These are phyloP conservation scores for Microsporum audouinii DNA, from an alignment of 2,329 filamentous ascomycete genomes.

Conservation along the genomic window DNA sequence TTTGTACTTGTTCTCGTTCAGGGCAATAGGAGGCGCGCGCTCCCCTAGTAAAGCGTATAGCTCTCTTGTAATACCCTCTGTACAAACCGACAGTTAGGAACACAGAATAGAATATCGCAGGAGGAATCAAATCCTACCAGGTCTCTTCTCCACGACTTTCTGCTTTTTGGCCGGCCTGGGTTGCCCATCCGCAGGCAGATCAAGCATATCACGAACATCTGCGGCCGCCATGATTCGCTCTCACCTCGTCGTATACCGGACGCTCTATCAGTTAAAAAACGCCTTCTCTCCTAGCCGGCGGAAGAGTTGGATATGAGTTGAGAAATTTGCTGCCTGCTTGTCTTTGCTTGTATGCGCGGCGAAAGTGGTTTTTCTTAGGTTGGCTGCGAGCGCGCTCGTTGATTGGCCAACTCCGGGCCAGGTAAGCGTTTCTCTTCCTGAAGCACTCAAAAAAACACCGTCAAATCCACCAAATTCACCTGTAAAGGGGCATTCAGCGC, in stretches of 20 bases:
- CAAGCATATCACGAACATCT: conserved; percentile 81
- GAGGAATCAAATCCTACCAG: conserved; percentile 32
- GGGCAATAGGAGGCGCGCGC: conserved; percentile 41
- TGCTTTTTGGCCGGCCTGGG: conserved; percentile 61
- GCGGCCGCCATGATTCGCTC: conserved; percentile 43
- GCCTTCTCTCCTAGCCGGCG: neutral
- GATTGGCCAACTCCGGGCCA: conserved; percentile 7
- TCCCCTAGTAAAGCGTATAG: conserved; percentile 42
- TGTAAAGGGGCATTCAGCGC: neutral
- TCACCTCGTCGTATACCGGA: neutral
- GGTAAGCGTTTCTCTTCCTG: neutral
- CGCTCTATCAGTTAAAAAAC: neutral
- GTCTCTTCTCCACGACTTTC: conserved; percentile 50
- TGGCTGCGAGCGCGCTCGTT: neutral
- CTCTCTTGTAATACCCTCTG: conserved; percentile 41
- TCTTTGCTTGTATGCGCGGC: neutral
- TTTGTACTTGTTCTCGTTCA: conserved; percentile 44
- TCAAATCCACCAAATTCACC: neutral
- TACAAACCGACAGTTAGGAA: conserved; percentile 10
- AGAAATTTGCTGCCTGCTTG: neutral
- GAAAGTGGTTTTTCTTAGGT: neutral
- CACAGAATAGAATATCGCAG: neutral
- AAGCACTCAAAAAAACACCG: neutral
- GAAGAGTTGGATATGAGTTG: neutral
- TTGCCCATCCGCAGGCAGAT: conserved; percentile 51